Conservation (phyloP, 257 asterid species). For the Salvia hispanica region DNA sequence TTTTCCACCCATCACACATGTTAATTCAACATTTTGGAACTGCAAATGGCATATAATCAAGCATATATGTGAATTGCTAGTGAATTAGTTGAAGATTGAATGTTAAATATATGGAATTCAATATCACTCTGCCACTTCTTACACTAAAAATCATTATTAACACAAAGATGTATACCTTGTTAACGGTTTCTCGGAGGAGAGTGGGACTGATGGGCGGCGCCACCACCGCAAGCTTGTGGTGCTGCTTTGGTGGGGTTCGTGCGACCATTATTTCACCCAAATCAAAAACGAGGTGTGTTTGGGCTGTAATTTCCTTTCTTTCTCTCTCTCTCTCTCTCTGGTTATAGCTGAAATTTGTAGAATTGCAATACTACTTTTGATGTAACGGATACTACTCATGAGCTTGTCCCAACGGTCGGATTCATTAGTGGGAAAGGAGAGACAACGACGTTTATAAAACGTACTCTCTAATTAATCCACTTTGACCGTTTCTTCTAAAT, state of each 20-base stretch:
- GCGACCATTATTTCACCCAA: conserved; percentile 75
- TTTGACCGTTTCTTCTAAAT: neutral
- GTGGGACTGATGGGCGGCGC: conserved; percentile 64
- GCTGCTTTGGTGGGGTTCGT: conserved; percentile 73
- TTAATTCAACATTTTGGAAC: no score
- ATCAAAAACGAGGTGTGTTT: neutral
- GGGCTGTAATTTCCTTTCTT: neutral
- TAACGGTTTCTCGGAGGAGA: conserved; percentile 69
- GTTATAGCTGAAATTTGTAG: conserved; percentile 13
- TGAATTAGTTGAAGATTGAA: neutral
- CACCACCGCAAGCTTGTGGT: conserved; percentile 43
- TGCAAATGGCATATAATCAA: neutral
- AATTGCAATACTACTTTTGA: conserved; percentile 13
- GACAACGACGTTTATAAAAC: conserved; percentile 18
- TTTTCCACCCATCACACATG: neutral
- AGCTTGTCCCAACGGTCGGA: conserved; percentile 51
- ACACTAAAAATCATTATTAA: neutral
- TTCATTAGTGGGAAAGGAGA: conserved; percentile 19
- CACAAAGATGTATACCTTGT: conserved; percentile 45
- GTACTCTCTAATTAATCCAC: conserved; percentile 5
- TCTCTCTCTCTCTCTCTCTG: neutral
- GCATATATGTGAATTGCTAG: no score
- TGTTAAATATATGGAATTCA: neutral
- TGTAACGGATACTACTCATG: conserved; percentile 41
- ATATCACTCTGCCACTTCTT: neutral